Percentiles rank a stretch among this genome's conserved stretches.
Evolutionary conservation across 2,329 filamentous ascomycete species (phyloP).

Genomic region (Pezicula neosporulosa): DNA sequence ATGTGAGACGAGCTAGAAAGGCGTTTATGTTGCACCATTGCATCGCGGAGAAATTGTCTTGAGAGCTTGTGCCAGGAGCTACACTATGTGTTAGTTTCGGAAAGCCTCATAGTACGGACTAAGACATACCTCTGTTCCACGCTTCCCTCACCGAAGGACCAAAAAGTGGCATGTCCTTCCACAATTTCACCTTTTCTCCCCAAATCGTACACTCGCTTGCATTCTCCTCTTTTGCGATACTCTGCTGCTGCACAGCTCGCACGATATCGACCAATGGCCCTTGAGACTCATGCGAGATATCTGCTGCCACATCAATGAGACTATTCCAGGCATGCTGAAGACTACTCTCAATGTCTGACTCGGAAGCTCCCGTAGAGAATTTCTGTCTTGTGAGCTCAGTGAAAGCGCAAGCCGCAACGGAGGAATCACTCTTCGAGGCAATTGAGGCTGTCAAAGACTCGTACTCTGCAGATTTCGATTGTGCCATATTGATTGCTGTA

Average conservation of each 20-base stretch:
- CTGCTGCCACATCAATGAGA: constrained; percentile 20
- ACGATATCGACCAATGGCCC: constrained; percentile 20
- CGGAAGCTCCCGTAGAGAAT: too few species aligned
- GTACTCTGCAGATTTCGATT: too few species aligned
- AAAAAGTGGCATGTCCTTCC: constrained; percentile 27
- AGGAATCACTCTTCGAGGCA: too few species aligned
- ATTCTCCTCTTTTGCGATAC: constrained; percentile 5
- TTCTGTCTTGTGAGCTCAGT: too few species aligned
- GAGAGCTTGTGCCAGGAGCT: constrained; percentile 7
- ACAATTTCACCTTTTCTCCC: constrained; percentile 17
- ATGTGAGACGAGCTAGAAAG: constrained; percentile 25
- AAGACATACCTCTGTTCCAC: constrained; percentile 24
- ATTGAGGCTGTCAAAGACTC: too few species aligned
- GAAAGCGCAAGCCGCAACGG: too few species aligned
- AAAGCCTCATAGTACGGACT: too few species aligned
- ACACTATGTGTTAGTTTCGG: constrained; percentile 1
- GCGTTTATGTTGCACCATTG: constrained; percentile 17
- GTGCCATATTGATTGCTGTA: too few species aligned
- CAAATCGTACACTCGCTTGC: constrained; percentile 16
- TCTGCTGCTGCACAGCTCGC: constrained; percentile 13
- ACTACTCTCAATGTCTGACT: too few species aligned
- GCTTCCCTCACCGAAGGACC: constrained; percentile 22
- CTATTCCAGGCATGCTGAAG: constrained; percentile 19
- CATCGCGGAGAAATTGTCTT: constrained; percentile 10
- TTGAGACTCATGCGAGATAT: constrained; percentile 19